A percentile compares a stretch with the other conserved stretches of the same genome.
Conservation (phyloP, 805 yeast genomes). For the Pichia gijzeniarum region DNA sequence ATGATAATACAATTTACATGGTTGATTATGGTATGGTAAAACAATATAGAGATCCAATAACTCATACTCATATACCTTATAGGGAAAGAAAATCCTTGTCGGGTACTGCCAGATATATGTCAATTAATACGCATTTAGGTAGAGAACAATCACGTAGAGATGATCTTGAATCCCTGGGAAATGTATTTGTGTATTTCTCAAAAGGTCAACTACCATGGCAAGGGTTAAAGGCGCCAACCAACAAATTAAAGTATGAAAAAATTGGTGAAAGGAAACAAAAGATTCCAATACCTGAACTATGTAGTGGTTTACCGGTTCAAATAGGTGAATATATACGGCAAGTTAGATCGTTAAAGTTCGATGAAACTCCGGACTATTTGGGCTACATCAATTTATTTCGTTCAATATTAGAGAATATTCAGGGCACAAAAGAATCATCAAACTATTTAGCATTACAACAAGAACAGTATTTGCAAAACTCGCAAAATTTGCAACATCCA, state of each 20-base stretch:
- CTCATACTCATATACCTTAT: slow-evolving; percentile 77
- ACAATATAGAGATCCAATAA: slow-evolving; percentile 73
- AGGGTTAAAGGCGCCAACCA: slow-evolving; percentile 84
- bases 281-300: slow-evolving; percentile 55
- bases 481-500: neutral
- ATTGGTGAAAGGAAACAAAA: slow-evolving; percentile 76
- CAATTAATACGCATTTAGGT: slow-evolving; percentile 82
- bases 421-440: slow-evolving; percentile 17
- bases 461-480: neutral
- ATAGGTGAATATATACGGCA: slow-evolving; percentile 68
- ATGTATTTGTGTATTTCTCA: slow-evolving; percentile 71
- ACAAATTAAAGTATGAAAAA: slow-evolving; percentile 74
- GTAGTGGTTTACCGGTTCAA: slow-evolving; percentile 62
- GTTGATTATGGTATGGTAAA: slow-evolving; percentile 88
- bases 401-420: slow-evolving; percentile 49
- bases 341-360: slow-evolving; percentile 65
- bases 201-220: slow-evolving; percentile 86
- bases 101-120: slow-evolving; percentile 86
- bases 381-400: slow-evolving; percentile 57
- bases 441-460: neutral
- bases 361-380: slow-evolving; percentile 74
- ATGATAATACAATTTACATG: slow-evolving; percentile 54
- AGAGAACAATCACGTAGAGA: slow-evolving; percentile 80
- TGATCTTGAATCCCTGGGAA: slow-evolving; percentile 76
- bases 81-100: slow-evolving; percentile 73